phyloP scores from a whole-genome alignment of 345 rosid genomes.

The Bruguiera sexangula region DNA sequence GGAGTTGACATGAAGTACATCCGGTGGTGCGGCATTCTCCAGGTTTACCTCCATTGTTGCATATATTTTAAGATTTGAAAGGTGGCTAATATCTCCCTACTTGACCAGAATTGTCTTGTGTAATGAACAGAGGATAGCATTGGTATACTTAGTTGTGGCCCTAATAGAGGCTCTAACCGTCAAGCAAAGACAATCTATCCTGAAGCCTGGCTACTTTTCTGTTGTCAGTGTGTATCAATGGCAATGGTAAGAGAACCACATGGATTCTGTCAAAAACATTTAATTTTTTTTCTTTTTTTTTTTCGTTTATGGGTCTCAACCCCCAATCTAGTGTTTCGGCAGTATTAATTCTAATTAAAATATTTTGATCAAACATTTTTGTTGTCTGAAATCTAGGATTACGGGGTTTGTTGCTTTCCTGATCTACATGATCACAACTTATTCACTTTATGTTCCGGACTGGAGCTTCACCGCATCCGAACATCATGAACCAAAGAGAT shows the following conservation, averaged over 20 bases:
- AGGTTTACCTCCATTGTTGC: constrained; percentile 28
- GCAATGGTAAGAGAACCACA: constrained; percentile 46
- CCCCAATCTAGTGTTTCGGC: background rate
- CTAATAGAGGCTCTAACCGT: constrained; percentile 49
- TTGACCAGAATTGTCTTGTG: background rate
- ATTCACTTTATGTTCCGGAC: constrained; percentile 52
- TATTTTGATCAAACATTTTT: background rate
- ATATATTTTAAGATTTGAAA: background rate
- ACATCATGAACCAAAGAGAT: constrained; percentile 19
- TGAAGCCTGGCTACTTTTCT: constrained; percentile 39
- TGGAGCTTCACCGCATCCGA: constrained; percentile 41
- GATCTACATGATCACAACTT: constrained; percentile 51
- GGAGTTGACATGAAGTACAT: constrained; percentile 68
- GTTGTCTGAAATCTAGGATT: constrained; percentile 32
- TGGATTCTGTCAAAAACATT: background rate
- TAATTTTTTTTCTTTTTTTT: background rate
- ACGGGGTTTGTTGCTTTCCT: constrained; percentile 51
- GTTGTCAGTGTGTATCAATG: constrained; percentile 53
- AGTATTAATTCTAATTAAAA: too few relatives aligned
- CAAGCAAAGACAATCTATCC: constrained; percentile 42
- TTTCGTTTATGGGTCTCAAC: background rate
- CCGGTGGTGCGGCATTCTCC: constrained; percentile 68
- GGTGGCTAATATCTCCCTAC: background rate
- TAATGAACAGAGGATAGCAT: constrained; percentile 53
- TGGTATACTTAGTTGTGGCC: constrained; percentile 58